Percentiles rank a stretch among this genome's conserved stretches.
These are phyloP conservation scores for Sporothrix variecibatus DNA, from an alignment of 2,329 filamentous ascomycete species.

Conservation along the genomic window DNA sequence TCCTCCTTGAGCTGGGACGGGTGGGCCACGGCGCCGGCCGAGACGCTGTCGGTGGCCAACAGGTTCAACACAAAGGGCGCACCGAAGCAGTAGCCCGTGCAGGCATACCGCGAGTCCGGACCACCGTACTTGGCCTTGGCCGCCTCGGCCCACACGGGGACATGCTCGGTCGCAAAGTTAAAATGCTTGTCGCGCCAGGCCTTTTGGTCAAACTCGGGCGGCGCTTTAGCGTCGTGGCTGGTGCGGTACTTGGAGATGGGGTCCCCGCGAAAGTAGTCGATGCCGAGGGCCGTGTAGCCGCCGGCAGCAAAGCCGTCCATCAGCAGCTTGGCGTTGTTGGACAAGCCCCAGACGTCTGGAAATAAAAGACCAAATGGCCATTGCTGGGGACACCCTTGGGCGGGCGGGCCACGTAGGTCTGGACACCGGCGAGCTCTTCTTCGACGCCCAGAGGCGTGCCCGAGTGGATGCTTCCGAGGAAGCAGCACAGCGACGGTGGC, in stretches of 20 bases:
- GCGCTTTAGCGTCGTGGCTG: constrained; percentile 34
- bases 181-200: constrained; percentile 52
- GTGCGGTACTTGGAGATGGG: constrained; percentile 37
- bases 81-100: constrained; percentile 47
- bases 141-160: constrained; percentile 47
- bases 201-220: constrained; percentile 48
- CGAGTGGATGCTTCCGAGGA: constrained; percentile 33
- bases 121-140: constrained; percentile 42
- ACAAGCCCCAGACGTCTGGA: constrained; percentile 33
- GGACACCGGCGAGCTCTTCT: constrained; percentile 31
- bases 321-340: constrained; percentile 31
- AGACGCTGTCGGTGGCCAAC: constrained; percentile 41
- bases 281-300: constrained; percentile 30
- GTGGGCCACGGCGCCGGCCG: constrained; percentile 53
- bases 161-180: constrained; percentile 45
- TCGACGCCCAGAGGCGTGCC: constrained; percentile 34
- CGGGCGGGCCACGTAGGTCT: constrained; percentile 36
- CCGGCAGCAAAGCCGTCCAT: constrained; percentile 33
- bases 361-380: constrained; percentile 31
- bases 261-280: constrained; percentile 36
- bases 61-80: constrained; percentile 49
- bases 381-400: constrained; percentile 25
- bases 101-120: constrained; percentile 42
- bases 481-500: constrained; percentile 34
- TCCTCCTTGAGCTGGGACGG: constrained; percentile 52